These are phyloP conservation scores for Globisporangium yorkense DNA, from an alignment of 352 stramenopile genomes.

Conservation along the genomic window DNA sequence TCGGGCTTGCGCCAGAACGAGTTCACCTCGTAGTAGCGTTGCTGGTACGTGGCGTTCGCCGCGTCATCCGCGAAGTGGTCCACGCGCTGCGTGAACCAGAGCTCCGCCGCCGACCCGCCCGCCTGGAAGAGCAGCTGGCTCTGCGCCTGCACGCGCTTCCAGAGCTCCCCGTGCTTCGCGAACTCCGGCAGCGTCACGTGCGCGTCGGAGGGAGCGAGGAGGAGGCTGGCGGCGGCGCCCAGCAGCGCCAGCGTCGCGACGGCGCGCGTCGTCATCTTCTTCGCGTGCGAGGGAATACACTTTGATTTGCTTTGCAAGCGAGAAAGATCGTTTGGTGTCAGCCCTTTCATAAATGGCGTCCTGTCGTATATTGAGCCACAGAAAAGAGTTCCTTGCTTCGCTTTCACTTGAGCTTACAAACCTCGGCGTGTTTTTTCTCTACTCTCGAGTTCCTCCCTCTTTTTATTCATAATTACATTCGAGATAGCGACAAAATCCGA, in stretches of 20 bases:
- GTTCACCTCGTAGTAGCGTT: slow-evolving; percentile 75
- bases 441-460: too few relatives aligned
- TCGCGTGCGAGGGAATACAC: too few relatives aligned
- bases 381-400: too few relatives aligned
- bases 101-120: slow-evolving; percentile 15
- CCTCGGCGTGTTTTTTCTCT: too few relatives aligned
- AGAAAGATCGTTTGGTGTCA: too few relatives aligned
- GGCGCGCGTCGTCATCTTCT: neutral
- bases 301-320: too few relatives aligned
- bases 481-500: too few relatives aligned
- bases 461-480: too few relatives aligned
- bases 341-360: too few relatives aligned
- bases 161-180: slow-evolving; percentile 44
- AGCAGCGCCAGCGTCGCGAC: neutral
- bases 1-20: slow-evolving; percentile 44
- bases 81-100: slow-evolving; percentile 67
- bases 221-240: neutral
- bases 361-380: too few relatives aligned
- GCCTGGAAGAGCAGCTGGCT: slow-evolving; percentile 34
- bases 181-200: slow-evolving; percentile 26
- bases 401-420: too few relatives aligned
- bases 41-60: slow-evolving; percentile 46
- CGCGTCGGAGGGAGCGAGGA: neutral
- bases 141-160: slow-evolving; percentile 44
- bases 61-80: slow-evolving; percentile 39